A percentile compares a stretch with the other conserved stretches of the same genome.
These are phyloP conservation scores for Nectriaceae sp. DNA, from an alignment of 2,329 filamentous ascomycete species.

Conservation along the genomic window DNA sequence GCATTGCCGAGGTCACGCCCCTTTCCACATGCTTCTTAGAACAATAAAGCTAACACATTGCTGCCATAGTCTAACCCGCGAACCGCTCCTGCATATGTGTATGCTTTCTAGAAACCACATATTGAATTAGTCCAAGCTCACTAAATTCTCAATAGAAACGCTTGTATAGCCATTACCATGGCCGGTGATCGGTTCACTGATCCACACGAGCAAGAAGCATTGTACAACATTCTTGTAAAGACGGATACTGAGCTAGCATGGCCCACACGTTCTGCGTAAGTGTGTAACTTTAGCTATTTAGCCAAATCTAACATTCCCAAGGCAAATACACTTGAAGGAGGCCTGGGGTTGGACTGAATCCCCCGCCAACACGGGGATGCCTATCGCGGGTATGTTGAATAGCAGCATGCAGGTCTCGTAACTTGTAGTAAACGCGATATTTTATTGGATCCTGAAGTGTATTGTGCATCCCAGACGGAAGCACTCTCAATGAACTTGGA, in stretches of 20 bases:
- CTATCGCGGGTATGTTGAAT: constrained; percentile 23
- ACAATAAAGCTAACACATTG: neutral
- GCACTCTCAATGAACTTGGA: no score
- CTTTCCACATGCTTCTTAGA: no score
- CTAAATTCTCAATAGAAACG: no score
- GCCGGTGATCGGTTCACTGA: constrained; percentile 42
- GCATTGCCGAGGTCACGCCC: constrained; percentile 28
- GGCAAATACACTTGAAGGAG: constrained; percentile 25
- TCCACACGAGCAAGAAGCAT: constrained; percentile 37
- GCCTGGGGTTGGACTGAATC: constrained; percentile 27
- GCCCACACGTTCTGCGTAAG: constrained; percentile 32
- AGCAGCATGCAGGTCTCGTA: constrained; percentile 19
- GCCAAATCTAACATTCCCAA: neutral
- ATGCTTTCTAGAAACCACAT: neutral
- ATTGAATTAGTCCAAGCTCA: no score
- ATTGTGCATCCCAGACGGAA: no score
- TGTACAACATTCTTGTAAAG: constrained; percentile 36
- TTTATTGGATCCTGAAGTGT: no score
- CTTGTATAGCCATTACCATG: constrained; percentile 31
- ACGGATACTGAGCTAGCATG: constrained; percentile 31
- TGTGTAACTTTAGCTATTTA: neutral
- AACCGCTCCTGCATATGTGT: constrained; percentile 23
- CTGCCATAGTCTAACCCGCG: constrained; percentile 25
- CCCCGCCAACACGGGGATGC: constrained; percentile 19
- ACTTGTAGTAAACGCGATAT: no score